phyloP scores from a whole-genome alignment of 1,284 basidiomycete species.

The Fistulinella cinereoalba region DNA sequence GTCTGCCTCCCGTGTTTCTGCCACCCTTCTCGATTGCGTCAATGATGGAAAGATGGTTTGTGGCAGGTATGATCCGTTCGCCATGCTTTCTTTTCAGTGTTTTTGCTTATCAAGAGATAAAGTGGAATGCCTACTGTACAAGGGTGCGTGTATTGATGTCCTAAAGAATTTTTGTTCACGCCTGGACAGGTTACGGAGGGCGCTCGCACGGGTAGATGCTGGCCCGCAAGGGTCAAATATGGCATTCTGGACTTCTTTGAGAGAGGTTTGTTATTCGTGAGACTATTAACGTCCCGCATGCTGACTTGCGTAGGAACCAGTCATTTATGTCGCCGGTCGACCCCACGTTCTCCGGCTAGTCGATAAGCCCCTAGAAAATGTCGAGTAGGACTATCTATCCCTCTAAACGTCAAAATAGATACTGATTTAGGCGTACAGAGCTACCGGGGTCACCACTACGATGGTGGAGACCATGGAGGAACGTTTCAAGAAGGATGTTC shows the following conservation, averaged over 20 bases:
- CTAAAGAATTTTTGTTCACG: not conserved
- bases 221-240: constrained; percentile 67
- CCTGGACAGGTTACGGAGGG: constrained; percentile 69
- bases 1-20: constrained; percentile 32
- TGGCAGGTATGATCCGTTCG: constrained; percentile 64
- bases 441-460: constrained; percentile 90
- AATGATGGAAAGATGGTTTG: constrained; percentile 71
- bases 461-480: constrained; percentile 94
- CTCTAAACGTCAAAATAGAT: not conserved
- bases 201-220: constrained; percentile 80
- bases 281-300: constrained; percentile 1
- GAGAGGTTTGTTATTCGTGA: constrained; percentile 56
- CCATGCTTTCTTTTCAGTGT: not conserved
- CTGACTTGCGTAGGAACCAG: constrained; percentile 71
- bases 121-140: constrained; percentile 89
- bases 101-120: constrained; percentile 11
- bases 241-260: constrained; percentile 88
- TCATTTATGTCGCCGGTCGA: constrained; percentile 85
- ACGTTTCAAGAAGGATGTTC: constrained; percentile 86
- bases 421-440: constrained; percentile 44
- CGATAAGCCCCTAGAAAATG: constrained; percentile 87
- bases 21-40: constrained; percentile 35
- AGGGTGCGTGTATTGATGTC: constrained; percentile 50
- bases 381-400: constrained; percentile 61
- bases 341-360: constrained; percentile 94